Evolutionary conservation across 257 asterid genomes (phyloP).

Genomic region (Nyctanthes arbortristis): DNA sequence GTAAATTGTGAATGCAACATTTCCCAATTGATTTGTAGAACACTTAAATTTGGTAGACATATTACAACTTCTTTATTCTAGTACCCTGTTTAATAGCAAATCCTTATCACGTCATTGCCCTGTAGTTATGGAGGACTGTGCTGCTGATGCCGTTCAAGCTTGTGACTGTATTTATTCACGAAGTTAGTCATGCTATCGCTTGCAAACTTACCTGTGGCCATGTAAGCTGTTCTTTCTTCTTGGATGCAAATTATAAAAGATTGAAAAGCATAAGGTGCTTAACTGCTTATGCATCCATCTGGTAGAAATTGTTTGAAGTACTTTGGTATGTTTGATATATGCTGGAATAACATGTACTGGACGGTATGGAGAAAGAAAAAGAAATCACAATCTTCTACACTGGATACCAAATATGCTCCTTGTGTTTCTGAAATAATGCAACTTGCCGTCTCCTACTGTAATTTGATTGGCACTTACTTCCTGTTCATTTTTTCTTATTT

Average conservation of each 20-base stretch:
- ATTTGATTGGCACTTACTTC: background rate
- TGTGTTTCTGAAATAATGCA: background rate
- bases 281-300: background rate
- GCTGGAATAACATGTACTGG: background rate
- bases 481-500: background rate
- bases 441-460: background rate
- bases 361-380: background rate
- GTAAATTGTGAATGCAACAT: no score
- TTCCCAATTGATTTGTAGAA: no score
- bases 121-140: conserved; percentile 89
- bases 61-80: background rate
- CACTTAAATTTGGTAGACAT: background rate
- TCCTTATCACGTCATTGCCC: background rate
- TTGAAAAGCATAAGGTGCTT: background rate
- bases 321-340: background rate
- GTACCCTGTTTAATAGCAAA: background rate
- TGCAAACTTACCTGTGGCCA: conserved; percentile 97
- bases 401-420: background rate
- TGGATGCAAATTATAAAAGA: background rate
- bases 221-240: conserved; percentile 42
- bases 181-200: conserved; percentile 96
- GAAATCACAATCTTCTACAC: background rate
- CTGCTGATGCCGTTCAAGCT: conserved; percentile 93
- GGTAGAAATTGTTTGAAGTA: background rate
- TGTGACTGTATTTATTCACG: conserved; percentile 94